A percentile compares a stretch with the other conserved stretches of the same genome.
phyloP scores from a whole-genome alignment of 2,329 filamentous ascomycete genomes.

The Sclerotinia spermophila region DNA sequence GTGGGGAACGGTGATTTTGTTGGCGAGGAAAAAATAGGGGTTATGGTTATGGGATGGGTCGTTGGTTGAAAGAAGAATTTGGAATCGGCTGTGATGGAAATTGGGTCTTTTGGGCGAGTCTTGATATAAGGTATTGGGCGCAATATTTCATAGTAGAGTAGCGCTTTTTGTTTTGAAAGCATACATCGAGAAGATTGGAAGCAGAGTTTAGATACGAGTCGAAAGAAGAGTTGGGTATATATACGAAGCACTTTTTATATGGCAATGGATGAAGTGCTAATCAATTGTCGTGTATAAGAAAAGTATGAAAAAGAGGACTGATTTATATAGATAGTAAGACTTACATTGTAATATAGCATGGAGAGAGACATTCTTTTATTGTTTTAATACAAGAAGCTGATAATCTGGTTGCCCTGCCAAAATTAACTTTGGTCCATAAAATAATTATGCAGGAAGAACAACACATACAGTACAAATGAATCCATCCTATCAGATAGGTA shows the following conservation, averaged over 20 bases:
- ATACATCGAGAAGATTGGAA: not conserved
- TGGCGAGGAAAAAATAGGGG: slow-evolving; percentile 46
- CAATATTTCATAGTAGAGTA: not conserved
- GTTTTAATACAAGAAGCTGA: no score
- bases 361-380: not conserved
- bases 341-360: no score
- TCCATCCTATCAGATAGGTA: no score
- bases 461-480: not conserved
- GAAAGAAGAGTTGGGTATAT: not conserved
- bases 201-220: not conserved
- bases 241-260: no score
- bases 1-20: slow-evolving; percentile 58
- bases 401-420: not conserved
- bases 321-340: no score
- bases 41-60: not conserved
- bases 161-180: rapidly evolving
- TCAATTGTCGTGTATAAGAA: no score
- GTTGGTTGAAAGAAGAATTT: not conserved
- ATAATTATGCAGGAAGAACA: not conserved
- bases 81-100: not conserved
- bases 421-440: not conserved
- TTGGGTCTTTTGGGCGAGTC: not conserved
- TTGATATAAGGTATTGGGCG: not conserved
- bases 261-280: no score
- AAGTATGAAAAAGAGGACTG: no score